phyloP scores from a whole-genome alignment of 164 flowering plant species.

The Nymphaea thermarum region DNA sequence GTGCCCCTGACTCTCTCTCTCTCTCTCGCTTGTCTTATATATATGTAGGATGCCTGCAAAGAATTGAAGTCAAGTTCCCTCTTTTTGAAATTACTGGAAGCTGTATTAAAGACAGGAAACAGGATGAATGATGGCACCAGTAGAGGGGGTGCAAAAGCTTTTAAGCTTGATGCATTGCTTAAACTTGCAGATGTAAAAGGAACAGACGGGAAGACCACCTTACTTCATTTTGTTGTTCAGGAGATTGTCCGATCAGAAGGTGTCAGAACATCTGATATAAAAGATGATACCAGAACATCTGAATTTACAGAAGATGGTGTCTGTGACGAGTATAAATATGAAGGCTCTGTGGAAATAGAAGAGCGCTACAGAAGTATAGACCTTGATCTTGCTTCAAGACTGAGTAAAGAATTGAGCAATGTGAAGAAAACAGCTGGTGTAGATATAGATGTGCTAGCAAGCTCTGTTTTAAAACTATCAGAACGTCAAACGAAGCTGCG shows the following conservation, averaged over 20 bases:
- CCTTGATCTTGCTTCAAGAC: constrained; percentile 66
- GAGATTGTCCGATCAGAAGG: constrained; percentile 82
- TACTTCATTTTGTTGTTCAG: constrained; percentile 92
- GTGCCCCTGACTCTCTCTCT: neutral
- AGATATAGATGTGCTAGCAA: constrained; percentile 71
- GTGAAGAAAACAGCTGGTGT: constrained; percentile 83
- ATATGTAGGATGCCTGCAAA: constrained; percentile 74
- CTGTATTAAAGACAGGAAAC: constrained; percentile 95
- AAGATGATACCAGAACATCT: constrained; percentile 28
- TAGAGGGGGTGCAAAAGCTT: constrained; percentile 88
- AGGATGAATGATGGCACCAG: constrained; percentile 93
- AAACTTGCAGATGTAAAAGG: constrained; percentile 93
- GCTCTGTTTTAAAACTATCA: constrained; percentile 59
- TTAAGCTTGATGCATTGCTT: constrained; percentile 87
- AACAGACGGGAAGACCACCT: constrained; percentile 85
- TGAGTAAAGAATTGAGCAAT: constrained; percentile 63
- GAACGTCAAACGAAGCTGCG: constrained; percentile 46
- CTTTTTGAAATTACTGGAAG: constrained; percentile 77
- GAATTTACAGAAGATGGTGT: constrained; percentile 13
- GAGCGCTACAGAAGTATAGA: constrained; percentile 51
- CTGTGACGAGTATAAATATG: constrained; percentile 22
- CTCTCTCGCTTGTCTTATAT: too few relatives aligned
- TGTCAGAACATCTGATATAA: constrained; percentile 7
- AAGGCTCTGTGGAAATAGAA: constrained; percentile 42
- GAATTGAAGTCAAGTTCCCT: constrained; percentile 84